Evolutionary conservation across 805 yeast genomes (phyloP).

Genomic region (Saccharomycopsis guyanensis): DNA sequence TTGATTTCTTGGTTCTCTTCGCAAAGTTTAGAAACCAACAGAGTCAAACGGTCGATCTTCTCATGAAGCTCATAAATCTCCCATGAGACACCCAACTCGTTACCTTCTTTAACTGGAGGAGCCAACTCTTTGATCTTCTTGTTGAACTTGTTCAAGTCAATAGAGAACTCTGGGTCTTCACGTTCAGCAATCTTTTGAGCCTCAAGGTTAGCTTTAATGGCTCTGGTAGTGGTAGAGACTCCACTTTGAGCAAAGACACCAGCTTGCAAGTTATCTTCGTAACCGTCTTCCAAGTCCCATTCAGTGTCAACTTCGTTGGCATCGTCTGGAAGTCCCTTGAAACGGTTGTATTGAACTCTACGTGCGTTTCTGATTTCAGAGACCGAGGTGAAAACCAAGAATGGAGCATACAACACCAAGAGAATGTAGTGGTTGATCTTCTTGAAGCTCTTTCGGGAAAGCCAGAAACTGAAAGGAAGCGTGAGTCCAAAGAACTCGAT

Average conservation of each 20-base stretch:
- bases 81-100: constrained; percentile 52
- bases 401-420: constrained; percentile 63
- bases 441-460: constrained; percentile 29
- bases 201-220: constrained; percentile 26
- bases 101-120: constrained; percentile 56
- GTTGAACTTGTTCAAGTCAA: constrained; percentile 43
- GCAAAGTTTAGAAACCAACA: constrained; percentile 21
- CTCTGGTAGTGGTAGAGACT: constrained; percentile 8
- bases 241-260: constrained; percentile 10
- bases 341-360: constrained; percentile 64
- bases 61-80: constrained; percentile 51
- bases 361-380: constrained; percentile 62
- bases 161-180: constrained; percentile 62
- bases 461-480: constrained; percentile 36
- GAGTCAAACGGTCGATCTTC: constrained; percentile 37
- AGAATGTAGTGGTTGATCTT: constrained; percentile 47
- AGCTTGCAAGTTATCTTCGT: constrained; percentile 4
- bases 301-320: constrained; percentile 71
- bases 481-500: constrained; percentile 48
- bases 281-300: constrained; percentile 82
- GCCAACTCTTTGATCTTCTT: constrained; percentile 39
- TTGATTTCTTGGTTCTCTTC: no score
- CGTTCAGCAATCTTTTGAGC: constrained; percentile 56
- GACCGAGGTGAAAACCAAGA: constrained; percentile 49
- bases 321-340: constrained; percentile 60